phyloP scores from a whole-genome alignment of 148 eudicot genomes.

The Pouteria glomerata region DNA sequence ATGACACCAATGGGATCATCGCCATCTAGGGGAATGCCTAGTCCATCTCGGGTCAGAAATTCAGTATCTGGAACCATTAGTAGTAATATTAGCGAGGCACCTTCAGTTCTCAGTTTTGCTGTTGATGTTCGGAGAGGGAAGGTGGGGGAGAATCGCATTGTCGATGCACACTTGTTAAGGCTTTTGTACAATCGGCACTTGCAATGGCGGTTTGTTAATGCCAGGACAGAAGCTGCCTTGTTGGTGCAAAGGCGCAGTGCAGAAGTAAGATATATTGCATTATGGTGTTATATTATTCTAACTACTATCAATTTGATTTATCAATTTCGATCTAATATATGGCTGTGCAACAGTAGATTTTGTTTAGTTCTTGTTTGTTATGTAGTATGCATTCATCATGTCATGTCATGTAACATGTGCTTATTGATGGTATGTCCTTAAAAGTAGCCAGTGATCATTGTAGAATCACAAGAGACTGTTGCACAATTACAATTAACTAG shows the following conservation, averaged over 20 bases:
- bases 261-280: slow-evolving; percentile 44
- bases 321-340: background rate
- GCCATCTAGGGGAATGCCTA: slow-evolving; percentile 54
- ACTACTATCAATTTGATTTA: background rate
- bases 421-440: background rate
- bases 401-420: background rate
- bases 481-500: background rate
- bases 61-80: slow-evolving; percentile 43
- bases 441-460: background rate
- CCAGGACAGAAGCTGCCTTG: slow-evolving; percentile 71
- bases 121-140: slow-evolving; percentile 95
- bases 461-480: background rate
- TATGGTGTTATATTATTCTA: background rate
- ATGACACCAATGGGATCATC: slow-evolving; percentile 44
- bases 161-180: slow-evolving; percentile 80
- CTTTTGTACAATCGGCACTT: slow-evolving; percentile 81
- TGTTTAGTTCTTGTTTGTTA: background rate
- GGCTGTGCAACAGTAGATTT: background rate
- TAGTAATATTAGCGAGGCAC: slow-evolving; percentile 57
- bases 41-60: slow-evolving; percentile 72
- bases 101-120: slow-evolving; percentile 87
- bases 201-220: slow-evolving; percentile 98
- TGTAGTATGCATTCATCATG: background rate
- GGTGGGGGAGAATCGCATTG: slow-evolving; percentile 81
- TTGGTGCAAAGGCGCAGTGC: slow-evolving; percentile 67